These are phyloP conservation scores for Penicillium oxalicum DNA, from an alignment of 2,329 filamentous ascomycete species.

Conservation along the genomic window DNA sequence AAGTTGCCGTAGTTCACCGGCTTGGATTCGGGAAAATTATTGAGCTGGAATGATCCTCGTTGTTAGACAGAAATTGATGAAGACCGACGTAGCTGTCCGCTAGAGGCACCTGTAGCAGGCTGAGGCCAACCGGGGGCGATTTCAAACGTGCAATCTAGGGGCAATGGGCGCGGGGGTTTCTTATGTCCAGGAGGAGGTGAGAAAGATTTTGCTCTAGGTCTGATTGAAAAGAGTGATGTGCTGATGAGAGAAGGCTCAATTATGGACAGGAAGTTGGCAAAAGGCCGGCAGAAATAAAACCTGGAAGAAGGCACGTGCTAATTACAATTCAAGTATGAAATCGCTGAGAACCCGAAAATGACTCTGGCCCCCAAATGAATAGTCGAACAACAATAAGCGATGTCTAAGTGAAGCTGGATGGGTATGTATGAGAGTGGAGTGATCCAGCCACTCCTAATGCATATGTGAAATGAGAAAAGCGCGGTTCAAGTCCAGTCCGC, in stretches of 20 bases:
- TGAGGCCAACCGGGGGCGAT: no score
- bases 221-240: no score
- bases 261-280: no score
- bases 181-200: no score
- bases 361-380: background rate
- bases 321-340: conserved; percentile 15
- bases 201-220: no score
- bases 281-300: no score
- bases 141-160: no score
- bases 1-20: background rate
- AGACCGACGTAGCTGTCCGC: no score
- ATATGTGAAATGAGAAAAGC: conserved; percentile 1
- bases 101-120: no score
- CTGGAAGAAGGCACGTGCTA: conserved; percentile 1
- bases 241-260: no score
- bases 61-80: no score
- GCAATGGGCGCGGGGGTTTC: no score
- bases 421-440: conserved; percentile 14
- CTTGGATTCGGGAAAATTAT: background rate
- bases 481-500: background rate
- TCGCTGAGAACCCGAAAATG: background rate
- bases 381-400: background rate
- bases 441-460: conserved; percentile 20
- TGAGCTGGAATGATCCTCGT: background rate
- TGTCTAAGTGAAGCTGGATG: background rate